Percentiles rank a stretch among this genome's conserved stretches.
Evolutionary conservation across 2,329 filamentous ascomycete genomes (phyloP).

Genomic region (Taxawa tesnikishii): DNA sequence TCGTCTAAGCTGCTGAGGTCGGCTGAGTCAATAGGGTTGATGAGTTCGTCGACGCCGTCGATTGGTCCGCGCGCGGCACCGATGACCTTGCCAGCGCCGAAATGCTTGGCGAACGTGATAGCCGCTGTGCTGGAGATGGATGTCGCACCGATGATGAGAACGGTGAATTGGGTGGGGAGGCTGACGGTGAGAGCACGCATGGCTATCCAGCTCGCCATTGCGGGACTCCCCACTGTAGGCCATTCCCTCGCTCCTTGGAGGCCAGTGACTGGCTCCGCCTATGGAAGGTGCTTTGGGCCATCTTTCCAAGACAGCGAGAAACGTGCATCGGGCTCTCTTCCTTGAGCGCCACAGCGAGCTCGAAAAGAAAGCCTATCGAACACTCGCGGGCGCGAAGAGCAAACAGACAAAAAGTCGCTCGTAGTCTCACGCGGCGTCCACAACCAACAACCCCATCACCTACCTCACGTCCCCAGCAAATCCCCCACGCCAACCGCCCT

Average conservation of each 20-base stretch:
- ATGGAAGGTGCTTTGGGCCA: too few relatives aligned
- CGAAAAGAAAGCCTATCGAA: too few relatives aligned
- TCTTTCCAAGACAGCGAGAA: too few relatives aligned
- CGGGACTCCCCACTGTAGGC: too few relatives aligned
- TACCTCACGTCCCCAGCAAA: neutral
- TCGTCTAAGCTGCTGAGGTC: conserved; percentile 36
- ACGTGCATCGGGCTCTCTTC: too few relatives aligned
- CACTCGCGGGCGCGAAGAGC: too few relatives aligned
- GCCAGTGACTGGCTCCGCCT: too few relatives aligned
- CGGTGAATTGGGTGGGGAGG: conserved; percentile 31
- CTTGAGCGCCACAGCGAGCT: too few relatives aligned
- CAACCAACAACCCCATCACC: too few relatives aligned
- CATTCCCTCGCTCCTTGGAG: too few relatives aligned
- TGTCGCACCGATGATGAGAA: conserved; percentile 42
- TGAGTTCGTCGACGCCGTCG: conserved; percentile 31
- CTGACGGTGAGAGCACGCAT: conserved; percentile 30
- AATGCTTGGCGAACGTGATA: conserved; percentile 31
- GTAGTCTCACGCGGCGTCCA: too few relatives aligned
- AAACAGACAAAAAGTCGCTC: too few relatives aligned
- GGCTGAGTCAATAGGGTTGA: conserved; percentile 32
- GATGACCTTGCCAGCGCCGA: conserved; percentile 39
- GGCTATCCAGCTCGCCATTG: conserved; percentile 47
- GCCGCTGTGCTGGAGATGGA: conserved; percentile 41
- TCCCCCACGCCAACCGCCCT: conserved; percentile 20
- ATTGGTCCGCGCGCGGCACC: conserved; percentile 40